Evolutionary conservation across 139 green algal genomes (phyloP), one percentile per base, ranked within the genome.

Genomic region (Chlorella sp.): DNA sequence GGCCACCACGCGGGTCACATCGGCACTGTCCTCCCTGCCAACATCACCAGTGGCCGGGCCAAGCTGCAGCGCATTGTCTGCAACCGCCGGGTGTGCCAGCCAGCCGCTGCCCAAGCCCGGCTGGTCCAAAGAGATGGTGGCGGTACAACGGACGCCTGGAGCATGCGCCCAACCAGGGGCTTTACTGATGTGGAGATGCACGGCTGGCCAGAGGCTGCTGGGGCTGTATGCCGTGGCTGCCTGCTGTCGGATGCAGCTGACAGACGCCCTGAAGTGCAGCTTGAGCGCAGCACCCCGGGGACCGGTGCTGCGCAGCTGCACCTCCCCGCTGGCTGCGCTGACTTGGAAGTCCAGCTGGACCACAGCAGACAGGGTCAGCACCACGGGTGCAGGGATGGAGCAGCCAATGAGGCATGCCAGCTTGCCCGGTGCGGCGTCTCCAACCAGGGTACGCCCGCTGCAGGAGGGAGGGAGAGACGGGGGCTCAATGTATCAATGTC

Each of bases 351-450:
- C 41, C 75, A 90, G 28, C 55, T 76, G 28, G 9, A 21, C 5
- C 11, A 26, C 6, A 0, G 13, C 34, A 34, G 39, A 13, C 5
- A 16, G 21, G 15, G 5, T 11, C 47, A 93, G 28, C 15, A 90
- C 23, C 32, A 88, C 82, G 0, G 92, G 87, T 20, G 90, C 82
- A 0, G 90, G 91, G 12, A 95, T 93, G n/a, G 81, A 47, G 0
- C 88, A 89, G 0, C 21, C 69, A 0, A 41, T 34, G 39, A 95
- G 41, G 7, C n/a, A 74, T 16, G 44, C 28, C n/a, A 69, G 63
- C 25, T 21, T 36, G 63, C 63, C n/a, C 16, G 64, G 64, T 39
- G n/a, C 30, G 23, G 64, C 64, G 15, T 71, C n/a, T 20, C 28
- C 64, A 39, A 41, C 18, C 13, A 71, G 64, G 1, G 64, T 39